These are phyloP conservation scores for Canavalia gladiata DNA, from an alignment of 306 rosid genomes.

Conservation along the genomic window DNA sequence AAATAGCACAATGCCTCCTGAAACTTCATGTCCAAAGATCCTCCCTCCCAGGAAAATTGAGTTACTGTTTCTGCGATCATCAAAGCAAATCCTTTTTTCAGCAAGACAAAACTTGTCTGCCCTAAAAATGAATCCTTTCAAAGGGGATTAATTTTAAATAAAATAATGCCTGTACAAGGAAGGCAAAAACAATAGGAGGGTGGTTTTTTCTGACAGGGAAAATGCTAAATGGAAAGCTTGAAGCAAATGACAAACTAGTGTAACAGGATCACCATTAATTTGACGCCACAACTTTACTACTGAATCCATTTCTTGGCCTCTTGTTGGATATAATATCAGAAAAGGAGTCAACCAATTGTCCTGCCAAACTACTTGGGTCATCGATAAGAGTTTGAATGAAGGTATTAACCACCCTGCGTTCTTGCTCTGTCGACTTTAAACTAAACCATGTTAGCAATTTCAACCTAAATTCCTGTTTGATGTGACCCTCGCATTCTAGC, in stretches of 20 bases:
- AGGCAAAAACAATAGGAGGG: conserved; percentile 68
- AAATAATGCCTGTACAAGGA: conserved; percentile 81
- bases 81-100: conserved; percentile 53
- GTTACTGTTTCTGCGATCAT: conserved; percentile 61
- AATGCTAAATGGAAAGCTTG: conserved; percentile 48
- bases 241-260: conserved; percentile 54
- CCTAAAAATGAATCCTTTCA: conserved; percentile 63
- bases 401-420: conserved; percentile 95
- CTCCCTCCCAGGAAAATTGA: conserved; percentile 61
- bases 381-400: conserved; percentile 92
- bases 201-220: conserved; percentile 40
- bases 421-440: conserved; percentile 95
- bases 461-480: conserved; percentile 88
- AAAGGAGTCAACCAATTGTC: conserved; percentile 95
- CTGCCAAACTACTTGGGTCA: conserved; percentile 97
- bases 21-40: conserved; percentile 56
- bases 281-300: conserved; percentile 70
- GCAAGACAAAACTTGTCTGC: conserved; percentile 63
- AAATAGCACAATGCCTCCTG: conserved; percentile 56
- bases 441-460: conserved; percentile 98
- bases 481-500: conserved; percentile 97
- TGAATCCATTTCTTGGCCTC: conserved; percentile 80
- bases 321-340: conserved; percentile 88
- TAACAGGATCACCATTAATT: conserved; percentile 47
- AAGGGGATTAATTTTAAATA: conserved; percentile 62